phyloP scores from a whole-genome alignment of 805 yeast species.

The Ogataea salicorniae region DNA sequence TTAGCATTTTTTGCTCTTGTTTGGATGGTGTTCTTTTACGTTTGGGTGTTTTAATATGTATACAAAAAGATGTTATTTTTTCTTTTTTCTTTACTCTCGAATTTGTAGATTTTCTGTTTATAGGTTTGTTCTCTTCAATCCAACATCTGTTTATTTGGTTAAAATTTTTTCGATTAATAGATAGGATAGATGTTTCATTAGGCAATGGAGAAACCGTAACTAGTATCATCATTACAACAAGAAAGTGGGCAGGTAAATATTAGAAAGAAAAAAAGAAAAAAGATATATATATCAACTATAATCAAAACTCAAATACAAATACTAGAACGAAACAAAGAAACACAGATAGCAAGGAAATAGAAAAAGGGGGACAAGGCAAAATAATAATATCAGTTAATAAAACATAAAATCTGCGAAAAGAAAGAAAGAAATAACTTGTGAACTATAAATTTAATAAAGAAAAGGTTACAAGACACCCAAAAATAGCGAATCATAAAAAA shows the following conservation, averaged over 20 bases:
- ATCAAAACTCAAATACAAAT: not conserved
- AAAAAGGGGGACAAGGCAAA: not conserved
- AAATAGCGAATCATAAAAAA: not conserved
- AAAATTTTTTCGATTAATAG: too few relatives aligned
- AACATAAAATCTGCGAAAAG: not conserved
- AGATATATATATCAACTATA: not conserved
- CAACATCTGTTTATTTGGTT: too few relatives aligned
- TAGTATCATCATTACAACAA: not conserved
- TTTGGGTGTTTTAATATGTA: constrained; percentile 27
- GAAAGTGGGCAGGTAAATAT: not conserved
- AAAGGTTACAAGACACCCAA: not conserved
- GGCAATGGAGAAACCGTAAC: not conserved
- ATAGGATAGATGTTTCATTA: too few relatives aligned
- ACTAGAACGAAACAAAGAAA: not conserved
- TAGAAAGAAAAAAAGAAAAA: not conserved
- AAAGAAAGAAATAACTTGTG: not conserved
- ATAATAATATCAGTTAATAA: not conserved
- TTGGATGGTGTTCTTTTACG: constrained; percentile 41
- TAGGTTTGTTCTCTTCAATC: too few relatives aligned
- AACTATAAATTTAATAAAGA: not conserved
- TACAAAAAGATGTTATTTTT: too few relatives aligned
- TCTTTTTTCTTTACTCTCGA: too few relatives aligned
- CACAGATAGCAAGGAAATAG: too few relatives aligned
- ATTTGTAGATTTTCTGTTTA: too few relatives aligned
- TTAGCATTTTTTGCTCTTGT: constrained; percentile 39